These are phyloP conservation scores for Blastomyces emzantsi DNA, from an alignment of 2,329 filamentous ascomycete genomes.

Conservation along the genomic window DNA sequence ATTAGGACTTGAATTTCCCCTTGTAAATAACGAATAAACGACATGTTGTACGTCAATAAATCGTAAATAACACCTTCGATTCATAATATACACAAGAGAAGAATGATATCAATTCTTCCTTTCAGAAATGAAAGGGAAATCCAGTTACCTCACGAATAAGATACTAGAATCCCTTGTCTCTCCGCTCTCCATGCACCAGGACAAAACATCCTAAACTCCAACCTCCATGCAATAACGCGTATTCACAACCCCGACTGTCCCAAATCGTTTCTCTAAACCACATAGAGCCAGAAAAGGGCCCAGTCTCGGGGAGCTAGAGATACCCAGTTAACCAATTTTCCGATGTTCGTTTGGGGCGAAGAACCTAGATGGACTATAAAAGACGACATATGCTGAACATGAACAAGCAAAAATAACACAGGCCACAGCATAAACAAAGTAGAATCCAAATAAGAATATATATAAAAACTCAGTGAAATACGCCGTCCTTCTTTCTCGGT, in stretches of 20 bases:
- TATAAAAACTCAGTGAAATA: constrained; percentile 24
- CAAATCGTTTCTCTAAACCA: background rate
- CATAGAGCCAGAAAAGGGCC: too few species aligned
- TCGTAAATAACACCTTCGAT: background rate
- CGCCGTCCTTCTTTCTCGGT: constrained; percentile 54
- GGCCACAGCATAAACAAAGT: background rate
- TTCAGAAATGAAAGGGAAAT: background rate
- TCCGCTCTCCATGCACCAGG: background rate
- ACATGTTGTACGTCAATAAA: background rate
- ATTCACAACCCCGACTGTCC: background rate
- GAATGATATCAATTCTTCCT: background rate
- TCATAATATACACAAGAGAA: constrained; percentile 5
- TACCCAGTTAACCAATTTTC: background rate
- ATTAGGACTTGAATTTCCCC: background rate
- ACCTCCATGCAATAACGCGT: background rate
- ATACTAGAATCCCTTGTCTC: background rate
- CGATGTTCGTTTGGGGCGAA: background rate
- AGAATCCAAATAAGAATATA: background rate
- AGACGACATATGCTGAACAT: constrained; percentile 2
- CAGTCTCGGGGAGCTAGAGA: background rate
- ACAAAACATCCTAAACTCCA: background rate
- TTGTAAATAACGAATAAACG: background rate
- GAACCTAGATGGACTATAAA: background rate
- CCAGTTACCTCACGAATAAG: background rate
- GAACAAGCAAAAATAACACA: background rate